Percentiles rank a stretch among this genome's conserved stretches.
phyloP scores from a whole-genome alignment of 2,329 filamentous ascomycete species.

The Neurospora sp. region DNA sequence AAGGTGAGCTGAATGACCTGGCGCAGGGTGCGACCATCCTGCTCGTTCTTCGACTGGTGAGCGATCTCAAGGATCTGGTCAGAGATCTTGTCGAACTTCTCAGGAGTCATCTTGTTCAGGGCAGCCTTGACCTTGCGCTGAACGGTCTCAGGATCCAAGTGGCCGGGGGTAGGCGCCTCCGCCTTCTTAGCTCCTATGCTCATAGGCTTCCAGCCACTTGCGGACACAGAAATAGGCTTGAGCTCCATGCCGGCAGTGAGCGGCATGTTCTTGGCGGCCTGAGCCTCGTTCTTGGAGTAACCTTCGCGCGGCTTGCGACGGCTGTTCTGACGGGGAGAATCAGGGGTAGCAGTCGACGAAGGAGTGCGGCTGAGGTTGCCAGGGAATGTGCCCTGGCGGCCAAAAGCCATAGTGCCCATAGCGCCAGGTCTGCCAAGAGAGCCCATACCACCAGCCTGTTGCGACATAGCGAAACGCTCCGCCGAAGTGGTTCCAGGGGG shows the following conservation, averaged over 20 bases:
- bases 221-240: conserved; percentile 63
- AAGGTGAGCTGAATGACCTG: conserved; percentile 99
- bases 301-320: conserved; percentile 45
- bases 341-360: conserved; percentile 50
- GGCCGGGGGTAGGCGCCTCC: conserved; percentile 32
- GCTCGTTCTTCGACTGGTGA: conserved; percentile 89
- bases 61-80: conserved; percentile 90
- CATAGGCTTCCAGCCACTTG: conserved; percentile 82
- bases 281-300: conserved; percentile 47
- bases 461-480: conserved; percentile 61
- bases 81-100: conserved; percentile 95
- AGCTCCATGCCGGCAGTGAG: conserved; percentile 75
- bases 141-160: conserved; percentile 83
- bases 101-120: conserved; percentile 99
- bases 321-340: conserved; percentile 62
- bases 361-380: conserved; percentile 57
- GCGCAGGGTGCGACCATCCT: conserved; percentile 84
- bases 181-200: conserved; percentile 45
- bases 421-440: conserved; percentile 29
- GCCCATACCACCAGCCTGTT: conserved; percentile 35
- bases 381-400: conserved; percentile 53
- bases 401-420: conserved; percentile 50
- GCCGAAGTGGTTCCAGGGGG: conserved; percentile 69
- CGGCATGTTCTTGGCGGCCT: conserved; percentile 80
- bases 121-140: conserved; percentile 98